These are phyloP conservation scores for Daldinia concentrica DNA, from an alignment of 495 filamentous ascomycete genomes.

Conservation along the genomic window DNA sequence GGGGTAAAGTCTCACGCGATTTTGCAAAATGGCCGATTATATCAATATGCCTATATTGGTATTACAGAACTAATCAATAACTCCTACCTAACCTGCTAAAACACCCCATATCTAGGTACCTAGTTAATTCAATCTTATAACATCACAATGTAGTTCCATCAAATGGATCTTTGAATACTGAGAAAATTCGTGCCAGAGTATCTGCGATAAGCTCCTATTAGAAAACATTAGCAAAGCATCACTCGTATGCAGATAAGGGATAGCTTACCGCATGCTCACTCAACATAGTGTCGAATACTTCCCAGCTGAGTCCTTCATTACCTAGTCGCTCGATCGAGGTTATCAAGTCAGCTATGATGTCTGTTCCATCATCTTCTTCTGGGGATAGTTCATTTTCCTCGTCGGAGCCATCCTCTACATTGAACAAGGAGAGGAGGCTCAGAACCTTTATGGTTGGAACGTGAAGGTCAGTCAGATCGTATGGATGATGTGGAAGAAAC, in stretches of 20 bases:
- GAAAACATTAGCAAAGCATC: constrained; percentile 2
- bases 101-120: neutral
- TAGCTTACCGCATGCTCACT: constrained; percentile 2
- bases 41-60: neutral
- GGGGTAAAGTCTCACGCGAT: neutral
- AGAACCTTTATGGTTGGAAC: constrained; percentile 16
- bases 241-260: neutral
- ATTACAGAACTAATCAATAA: neutral
- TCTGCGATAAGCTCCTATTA: constrained; percentile 11
- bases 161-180: neutral
- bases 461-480: constrained; percentile 14
- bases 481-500: constrained; percentile 3
- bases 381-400: neutral
- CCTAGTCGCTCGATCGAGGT: neutral
- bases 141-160: neutral
- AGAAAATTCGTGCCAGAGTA: neutral
- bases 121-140: neutral
- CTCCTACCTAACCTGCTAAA: neutral
- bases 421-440: neutral
- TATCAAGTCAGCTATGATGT: neutral
- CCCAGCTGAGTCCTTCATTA: constrained; percentile 6
- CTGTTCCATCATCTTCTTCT: neutral
- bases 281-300: neutral
- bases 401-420: neutral
- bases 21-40: neutral